Conservation (phyloP, 345 rosid genomes). For the Euclidium syriacum region DNA sequence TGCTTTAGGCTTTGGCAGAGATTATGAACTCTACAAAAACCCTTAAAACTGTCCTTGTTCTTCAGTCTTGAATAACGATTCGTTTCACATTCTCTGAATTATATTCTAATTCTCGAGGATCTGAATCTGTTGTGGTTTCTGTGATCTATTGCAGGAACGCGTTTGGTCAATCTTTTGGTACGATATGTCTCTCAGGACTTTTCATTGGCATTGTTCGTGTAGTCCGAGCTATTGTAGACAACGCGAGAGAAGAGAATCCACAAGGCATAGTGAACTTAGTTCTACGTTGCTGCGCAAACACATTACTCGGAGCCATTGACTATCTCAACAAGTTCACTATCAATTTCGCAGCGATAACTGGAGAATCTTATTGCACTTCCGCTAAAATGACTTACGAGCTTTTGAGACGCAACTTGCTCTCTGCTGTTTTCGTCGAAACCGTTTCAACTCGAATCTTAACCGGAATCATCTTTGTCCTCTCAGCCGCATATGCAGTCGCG, state of each 20-base stretch:
- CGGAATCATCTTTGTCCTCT: slow-evolving; percentile 66
- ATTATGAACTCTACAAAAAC: too few relatives aligned
- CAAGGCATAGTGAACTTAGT: slow-evolving; percentile 61
- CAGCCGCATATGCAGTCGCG: slow-evolving; percentile 71
- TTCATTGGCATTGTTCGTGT: slow-evolving; percentile 61
- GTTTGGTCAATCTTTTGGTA: slow-evolving; percentile 83
- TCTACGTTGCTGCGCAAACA: slow-evolving; percentile 59
- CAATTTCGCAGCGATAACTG: slow-evolving; percentile 88
- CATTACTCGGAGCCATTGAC: slow-evolving; percentile 55
- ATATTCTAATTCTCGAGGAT: too few relatives aligned
- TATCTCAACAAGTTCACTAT: slow-evolving; percentile 91
- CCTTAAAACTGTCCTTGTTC: too few relatives aligned
- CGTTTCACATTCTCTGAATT: too few relatives aligned
- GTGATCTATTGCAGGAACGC: slow-evolving; percentile 56
- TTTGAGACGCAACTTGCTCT: slow-evolving; percentile 78
- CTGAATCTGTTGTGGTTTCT: not conserved
- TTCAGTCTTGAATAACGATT: too few relatives aligned
- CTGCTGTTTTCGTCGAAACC: slow-evolving; percentile 85
- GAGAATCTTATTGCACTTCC: slow-evolving; percentile 81
- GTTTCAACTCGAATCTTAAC: slow-evolving; percentile 70
- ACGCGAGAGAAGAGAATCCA: slow-evolving; percentile 64
- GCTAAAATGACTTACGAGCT: slow-evolving; percentile 93
- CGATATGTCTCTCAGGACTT: slow-evolving; percentile 82
- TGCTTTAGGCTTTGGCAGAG: too few relatives aligned
- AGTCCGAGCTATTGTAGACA: slow-evolving; percentile 78